These are phyloP conservation scores for Pseudopediastrum boryanum DNA, from an alignment of 139 green algal species.

Conservation along the genomic window DNA sequence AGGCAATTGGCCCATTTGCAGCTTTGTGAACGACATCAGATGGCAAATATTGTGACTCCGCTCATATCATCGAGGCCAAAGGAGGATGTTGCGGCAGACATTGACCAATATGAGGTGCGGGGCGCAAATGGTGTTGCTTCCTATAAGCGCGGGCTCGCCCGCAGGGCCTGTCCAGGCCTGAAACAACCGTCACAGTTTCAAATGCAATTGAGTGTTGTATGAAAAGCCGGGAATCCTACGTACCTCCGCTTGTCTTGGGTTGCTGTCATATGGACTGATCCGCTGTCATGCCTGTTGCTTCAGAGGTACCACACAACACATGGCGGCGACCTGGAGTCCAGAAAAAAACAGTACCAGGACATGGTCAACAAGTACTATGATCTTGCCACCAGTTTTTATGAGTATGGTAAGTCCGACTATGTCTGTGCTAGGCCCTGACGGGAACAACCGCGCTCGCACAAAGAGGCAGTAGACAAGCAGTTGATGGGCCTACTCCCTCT, in stretches of 20 bases:
- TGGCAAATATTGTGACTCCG: slow-evolving; percentile 10
- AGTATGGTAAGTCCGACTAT: slow-evolving; percentile 41
- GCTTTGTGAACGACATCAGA: too few relatives aligned
- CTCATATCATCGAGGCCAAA: slow-evolving; percentile 7
- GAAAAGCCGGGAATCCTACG: too few relatives aligned
- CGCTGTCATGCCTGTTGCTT: not conserved
- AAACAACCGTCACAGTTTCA: not conserved
- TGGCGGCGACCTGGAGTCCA: slow-evolving; percentile 29
- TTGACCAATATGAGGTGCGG: slow-evolving; percentile 35
- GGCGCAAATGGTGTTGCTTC: slow-evolving; percentile 8
- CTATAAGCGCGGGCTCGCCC: not conserved
- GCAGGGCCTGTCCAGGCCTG: not conserved
- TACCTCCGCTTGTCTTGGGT: not conserved
- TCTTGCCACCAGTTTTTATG: slow-evolving; percentile 37
- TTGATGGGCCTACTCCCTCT: too few relatives aligned
- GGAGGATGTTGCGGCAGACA: slow-evolving; percentile 11
- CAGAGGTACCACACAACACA: slow-evolving; percentile 41
- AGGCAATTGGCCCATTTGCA: too few relatives aligned
- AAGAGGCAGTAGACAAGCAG: too few relatives aligned
- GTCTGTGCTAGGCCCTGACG: too few relatives aligned
- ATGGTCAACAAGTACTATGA: slow-evolving; percentile 49
- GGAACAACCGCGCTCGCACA: too few relatives aligned
- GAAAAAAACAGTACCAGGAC: slow-evolving; percentile 31
- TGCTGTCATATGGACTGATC: not conserved
- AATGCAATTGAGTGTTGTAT: too few relatives aligned